A percentile compares a stretch with the other conserved stretches of the same genome.
These are phyloP conservation scores for Coemansia sp. DNA, from an alignment of 371 early-diverging fungal species.

Conservation along the genomic window DNA sequence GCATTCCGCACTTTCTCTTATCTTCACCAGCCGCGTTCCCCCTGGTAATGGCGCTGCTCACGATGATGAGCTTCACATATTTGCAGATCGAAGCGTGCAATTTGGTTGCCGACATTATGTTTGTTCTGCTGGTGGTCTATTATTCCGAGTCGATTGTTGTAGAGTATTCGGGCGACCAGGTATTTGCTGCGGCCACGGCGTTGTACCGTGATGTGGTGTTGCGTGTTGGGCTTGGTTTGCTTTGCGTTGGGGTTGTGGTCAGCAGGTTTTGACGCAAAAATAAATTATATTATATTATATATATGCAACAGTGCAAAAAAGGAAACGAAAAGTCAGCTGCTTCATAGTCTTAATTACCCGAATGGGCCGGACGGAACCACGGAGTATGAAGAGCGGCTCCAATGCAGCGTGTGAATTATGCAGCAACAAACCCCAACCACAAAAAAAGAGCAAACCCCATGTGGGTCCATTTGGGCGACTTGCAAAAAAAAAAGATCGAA, in stretches of 20 bases:
- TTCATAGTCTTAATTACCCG: no score
- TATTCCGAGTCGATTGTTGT: background rate
- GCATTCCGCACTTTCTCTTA: background rate
- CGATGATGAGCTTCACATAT: background rate
- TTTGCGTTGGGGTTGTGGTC: background rate
- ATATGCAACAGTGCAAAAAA: no score
- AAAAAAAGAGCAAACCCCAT: no score
- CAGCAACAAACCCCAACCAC: no score
- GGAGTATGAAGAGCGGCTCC: no score
- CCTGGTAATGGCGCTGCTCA: background rate
- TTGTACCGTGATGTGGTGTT: background rate
- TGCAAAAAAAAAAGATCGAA: no score
- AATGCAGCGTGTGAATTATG: no score
- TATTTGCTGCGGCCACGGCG: background rate
- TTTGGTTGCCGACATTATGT: background rate
- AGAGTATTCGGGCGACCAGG: no score
- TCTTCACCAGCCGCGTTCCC: background rate
- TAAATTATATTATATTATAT: no score
- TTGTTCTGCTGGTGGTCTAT: background rate
- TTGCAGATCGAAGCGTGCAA: background rate
- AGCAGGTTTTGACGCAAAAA: background rate
- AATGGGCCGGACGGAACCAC: no score
- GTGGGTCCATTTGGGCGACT: no score
- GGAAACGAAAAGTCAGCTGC: no score
- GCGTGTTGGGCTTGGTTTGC: background rate